Evolutionary conservation across 441 rosid genomes (phyloP).

Genomic region (Pelargonium fulgidum): DNA sequence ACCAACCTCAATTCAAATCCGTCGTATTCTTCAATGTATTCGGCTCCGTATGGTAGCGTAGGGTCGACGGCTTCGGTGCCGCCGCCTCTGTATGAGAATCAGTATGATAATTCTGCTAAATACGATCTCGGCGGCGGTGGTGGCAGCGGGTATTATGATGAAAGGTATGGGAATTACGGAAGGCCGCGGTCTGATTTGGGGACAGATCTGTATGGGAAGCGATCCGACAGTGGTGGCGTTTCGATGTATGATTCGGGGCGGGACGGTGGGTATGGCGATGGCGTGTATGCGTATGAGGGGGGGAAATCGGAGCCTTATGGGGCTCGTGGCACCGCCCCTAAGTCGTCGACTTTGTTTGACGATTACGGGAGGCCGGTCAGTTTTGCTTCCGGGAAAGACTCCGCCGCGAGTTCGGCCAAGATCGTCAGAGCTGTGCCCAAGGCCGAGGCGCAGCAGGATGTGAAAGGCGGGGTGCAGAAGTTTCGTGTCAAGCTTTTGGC

Average conservation of each 20-base stretch:
- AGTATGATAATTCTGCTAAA: constrained; percentile 47
- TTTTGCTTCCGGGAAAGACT: constrained; percentile 50
- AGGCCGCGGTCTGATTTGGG: constrained; percentile 47
- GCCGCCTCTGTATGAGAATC: constrained; percentile 36
- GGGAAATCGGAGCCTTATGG: constrained; percentile 87
- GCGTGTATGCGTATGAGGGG: constrained; percentile 82
- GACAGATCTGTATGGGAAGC: constrained; percentile 45
- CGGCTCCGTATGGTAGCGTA: constrained; percentile 36
- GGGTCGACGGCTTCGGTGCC: constrained; percentile 32
- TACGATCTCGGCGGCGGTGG: constrained; percentile 34
- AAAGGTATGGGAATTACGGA: constrained; percentile 39
- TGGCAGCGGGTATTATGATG: constrained; percentile 31
- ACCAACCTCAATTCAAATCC: constrained; percentile 19
- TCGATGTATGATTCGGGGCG: constrained; percentile 33
- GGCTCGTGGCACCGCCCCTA: constrained; percentile 83
- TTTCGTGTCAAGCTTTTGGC: constrained; percentile 85
- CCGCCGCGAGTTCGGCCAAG: constrained; percentile 43
- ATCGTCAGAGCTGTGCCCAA: constrained; percentile 87
- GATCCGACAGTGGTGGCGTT: constrained; percentile 39
- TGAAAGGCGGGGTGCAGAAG: constrained; percentile 79
- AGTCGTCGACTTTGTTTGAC: constrained; percentile 77
- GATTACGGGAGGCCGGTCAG: constrained; percentile 87
- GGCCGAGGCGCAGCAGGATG: constrained; percentile 79
- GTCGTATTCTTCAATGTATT: constrained; percentile 41
- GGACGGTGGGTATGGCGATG: constrained; percentile 67